phyloP scores from a whole-genome alignment of 257 asterid species.

The Nemophila menziesii region DNA sequence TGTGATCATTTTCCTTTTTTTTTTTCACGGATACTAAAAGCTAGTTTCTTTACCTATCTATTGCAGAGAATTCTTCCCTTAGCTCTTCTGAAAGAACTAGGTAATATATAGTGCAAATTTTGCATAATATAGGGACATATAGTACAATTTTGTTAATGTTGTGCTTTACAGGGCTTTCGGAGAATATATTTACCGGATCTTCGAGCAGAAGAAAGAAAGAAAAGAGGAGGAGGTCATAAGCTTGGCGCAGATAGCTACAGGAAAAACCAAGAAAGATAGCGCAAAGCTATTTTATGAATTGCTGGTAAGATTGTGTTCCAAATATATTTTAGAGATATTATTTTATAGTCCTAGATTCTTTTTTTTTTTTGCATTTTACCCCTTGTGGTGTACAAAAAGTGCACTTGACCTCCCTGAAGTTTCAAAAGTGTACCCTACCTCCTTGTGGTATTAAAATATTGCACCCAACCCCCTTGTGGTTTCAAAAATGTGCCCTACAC shows the following conservation, averaged over 20 bases:
- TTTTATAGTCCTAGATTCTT: too few relatives aligned
- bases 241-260: constrained; percentile 29
- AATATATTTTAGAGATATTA: too few relatives aligned
- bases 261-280: constrained; percentile 49
- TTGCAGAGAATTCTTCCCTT: background rate
- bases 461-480: too few relatives aligned
- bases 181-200: constrained; percentile 29
- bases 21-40: background rate
- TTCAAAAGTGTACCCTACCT: too few relatives aligned
- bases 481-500: too few relatives aligned
- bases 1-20: too few relatives aligned
- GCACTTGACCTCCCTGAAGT: too few relatives aligned
- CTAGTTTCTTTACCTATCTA: constrained; percentile 3
- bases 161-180: constrained; percentile 35
- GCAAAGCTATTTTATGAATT: constrained; percentile 63
- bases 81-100: constrained; percentile 44
- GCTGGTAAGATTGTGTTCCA: too few relatives aligned
- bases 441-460: too few relatives aligned
- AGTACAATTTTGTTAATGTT: constrained; percentile 1
- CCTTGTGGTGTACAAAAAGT: too few relatives aligned
- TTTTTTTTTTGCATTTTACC: background rate
- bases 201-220: constrained; percentile 28
- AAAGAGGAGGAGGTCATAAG: constrained; percentile 27
- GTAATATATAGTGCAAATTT: too few relatives aligned
- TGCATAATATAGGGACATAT: too few relatives aligned